Evolutionary conservation across 192 early-diverging fungal genomes (phyloP), one percentile per base, ranked within the genome.

Genomic region (Coemansia sp.): DNA sequence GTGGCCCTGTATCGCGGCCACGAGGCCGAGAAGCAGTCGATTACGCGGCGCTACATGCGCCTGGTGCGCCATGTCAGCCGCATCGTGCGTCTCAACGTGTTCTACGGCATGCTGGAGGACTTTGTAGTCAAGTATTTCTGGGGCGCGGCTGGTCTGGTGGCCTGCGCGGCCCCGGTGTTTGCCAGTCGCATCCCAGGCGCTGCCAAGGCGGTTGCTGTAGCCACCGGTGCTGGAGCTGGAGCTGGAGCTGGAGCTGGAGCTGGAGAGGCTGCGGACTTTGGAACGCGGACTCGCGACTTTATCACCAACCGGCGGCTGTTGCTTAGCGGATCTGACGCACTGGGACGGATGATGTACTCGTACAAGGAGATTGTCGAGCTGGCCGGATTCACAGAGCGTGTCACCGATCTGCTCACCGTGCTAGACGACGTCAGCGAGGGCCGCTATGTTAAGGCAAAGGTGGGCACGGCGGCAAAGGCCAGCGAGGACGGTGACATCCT

Each of bases 51-150:
- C 43, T 98, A 93, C 64, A 67, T 80, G 62, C 78, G 81, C 9
- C 80, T 98, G 20, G 84, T 93, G 38, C 80, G 81, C 35, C 95
- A 98, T 61, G 80, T 97, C 62, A 90, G 91, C 62, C 81, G 81
- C 41, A 83, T 94, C 27, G 92, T 88, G 76, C 83, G 82, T 17
- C 79, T 88, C 53, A 85, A 90, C 23, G 86, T 98, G 46, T 87
- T 86, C 65, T 89, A 97, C 64, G 81, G 87, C 19, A 95, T 98
- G 93, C 71, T 96, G 39, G 95, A 98, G 68, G 94, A 97, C 72
- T 97, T 95, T 79, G 80, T 97, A 20, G 91, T 98, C 73, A 98
- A 98, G 67, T 98, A 98, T 75, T 89, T 93, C 48, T 98, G 95
- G 95, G 90, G 93, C 54, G 94, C 93, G 1, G 83, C 85, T 48